Evolutionary conservation across 345 rosid genomes (phyloP).

Genomic region (Anacardium occidentale): DNA sequence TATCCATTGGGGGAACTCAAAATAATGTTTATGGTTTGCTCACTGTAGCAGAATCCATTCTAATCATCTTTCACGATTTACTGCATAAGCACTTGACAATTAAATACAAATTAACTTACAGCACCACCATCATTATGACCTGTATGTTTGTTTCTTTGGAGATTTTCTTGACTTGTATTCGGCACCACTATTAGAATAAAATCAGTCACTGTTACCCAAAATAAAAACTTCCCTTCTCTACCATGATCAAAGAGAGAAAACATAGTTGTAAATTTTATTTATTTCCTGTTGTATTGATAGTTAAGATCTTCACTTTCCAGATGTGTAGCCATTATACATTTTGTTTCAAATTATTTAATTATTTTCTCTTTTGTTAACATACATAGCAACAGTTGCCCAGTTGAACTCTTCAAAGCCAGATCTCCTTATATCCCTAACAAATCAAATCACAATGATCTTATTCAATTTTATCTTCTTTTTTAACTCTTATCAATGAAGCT

Average conservation of each 20-base stretch:
- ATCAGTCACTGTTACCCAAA: too few relatives aligned
- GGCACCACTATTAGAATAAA: too few relatives aligned
- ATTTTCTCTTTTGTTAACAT: neutral
- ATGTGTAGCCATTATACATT: neutral
- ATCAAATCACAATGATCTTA: too few relatives aligned
- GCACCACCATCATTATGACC: too few relatives aligned
- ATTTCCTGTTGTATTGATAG: neutral
- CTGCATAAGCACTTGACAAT: too few relatives aligned
- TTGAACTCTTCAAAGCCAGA: constrained; percentile 2
- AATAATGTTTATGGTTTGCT: neutral
- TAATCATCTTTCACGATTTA: neutral
- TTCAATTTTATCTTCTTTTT: neutral
- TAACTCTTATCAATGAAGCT: constrained; percentile 45
- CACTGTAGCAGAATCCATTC: neutral
- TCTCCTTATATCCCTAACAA: neutral
- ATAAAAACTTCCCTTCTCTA: too few relatives aligned
- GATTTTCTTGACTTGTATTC: too few relatives aligned
- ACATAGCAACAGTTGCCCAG: neutral
- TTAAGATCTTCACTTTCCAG: neutral
- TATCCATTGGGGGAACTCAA: neutral
- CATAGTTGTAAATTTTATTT: neutral
- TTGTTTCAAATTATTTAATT: neutral
- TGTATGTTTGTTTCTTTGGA: too few relatives aligned
- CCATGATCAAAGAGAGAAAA: too few relatives aligned
- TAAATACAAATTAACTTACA: too few relatives aligned